Evolutionary conservation across 1,284 basidiomycete genomes (phyloP), one percentile per base, ranked within the genome.

Genomic region (Porogramme epimiltina): DNA sequence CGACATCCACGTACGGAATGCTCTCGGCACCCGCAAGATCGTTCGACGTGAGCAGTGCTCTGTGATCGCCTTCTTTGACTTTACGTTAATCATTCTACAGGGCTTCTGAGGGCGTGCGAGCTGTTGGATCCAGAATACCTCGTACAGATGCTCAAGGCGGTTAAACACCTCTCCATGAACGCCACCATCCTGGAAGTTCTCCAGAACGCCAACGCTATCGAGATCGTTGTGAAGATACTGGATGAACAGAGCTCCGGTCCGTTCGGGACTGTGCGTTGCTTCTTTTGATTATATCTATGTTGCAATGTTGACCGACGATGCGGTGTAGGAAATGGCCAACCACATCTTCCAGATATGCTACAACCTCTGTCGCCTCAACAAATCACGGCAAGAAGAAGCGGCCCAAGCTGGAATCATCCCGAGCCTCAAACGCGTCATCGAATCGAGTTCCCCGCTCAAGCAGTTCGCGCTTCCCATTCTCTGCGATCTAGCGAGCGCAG

Each of bases 381-480:
- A 95, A 70, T 83, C 86, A 2, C 79, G 95, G 50, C 96, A 98
- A 70, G 96, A 98, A 72, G 96, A 98, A 70, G 95, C 96, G 4
- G 95, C 95, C 0, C 89, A 95, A 63, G 93, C 93, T 3, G 96
- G 95, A 13, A 92, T 97, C 55, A 89, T 99, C 24, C 93, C 96
- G 1, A 85, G 92, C 58, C 79, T 99, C 36, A 91, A 94, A 68
- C 84, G 86, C 3, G 88, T 98, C 42, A 92, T 95, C 52, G 82
- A 88, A 63, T 89, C 85, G 11, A 90, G 84, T 54, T 96, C 94
- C 16, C 95, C 93, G 0, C 78, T 98, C 60, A 95, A 94, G 69
- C 95, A 98, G 66, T 98, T 98, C 64, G 96, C 96, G 0, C 76
- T 99, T 43, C 96, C 96, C 0, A 95, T 98, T 59, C 77, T 99